Conservation (phyloP, 108 stramenopile genomes). For the Nitzschia sp. region DNA sequence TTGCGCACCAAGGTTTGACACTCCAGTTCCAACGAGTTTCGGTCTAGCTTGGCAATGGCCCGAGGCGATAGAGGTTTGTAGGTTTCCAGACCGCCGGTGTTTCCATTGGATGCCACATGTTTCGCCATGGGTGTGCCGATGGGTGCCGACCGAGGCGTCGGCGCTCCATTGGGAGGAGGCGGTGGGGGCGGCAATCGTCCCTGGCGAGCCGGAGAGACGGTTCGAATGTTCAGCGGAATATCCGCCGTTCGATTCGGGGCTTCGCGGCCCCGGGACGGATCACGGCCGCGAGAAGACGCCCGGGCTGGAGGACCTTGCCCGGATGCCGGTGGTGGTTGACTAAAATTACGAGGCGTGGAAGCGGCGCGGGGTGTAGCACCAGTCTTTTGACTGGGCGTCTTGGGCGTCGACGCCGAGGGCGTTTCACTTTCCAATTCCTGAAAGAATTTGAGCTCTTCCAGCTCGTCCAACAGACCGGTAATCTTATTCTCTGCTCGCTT, state of each 20-base stretch:
- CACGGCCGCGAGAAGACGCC: background rate
- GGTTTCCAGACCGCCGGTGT: conserved; percentile 24
- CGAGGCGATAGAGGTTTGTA: conserved; percentile 47
- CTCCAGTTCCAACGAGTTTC: conserved; percentile 53
- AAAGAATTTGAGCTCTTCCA: conserved; percentile 57
- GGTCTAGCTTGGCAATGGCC: conserved; percentile 42
- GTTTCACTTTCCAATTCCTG: conserved; percentile 47
- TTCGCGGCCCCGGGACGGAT: background rate
- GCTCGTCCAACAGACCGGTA: conserved; percentile 37
- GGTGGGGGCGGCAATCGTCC: conserved; percentile 28
- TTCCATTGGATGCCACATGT: background rate
- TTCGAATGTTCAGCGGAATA: conserved; percentile 30
- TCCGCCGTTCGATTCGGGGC: conserved; percentile 14
- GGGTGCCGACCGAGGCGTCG: background rate
- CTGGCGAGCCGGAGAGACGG: conserved; percentile 28
- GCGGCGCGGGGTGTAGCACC: conserved; percentile 2
- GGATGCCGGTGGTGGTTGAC: background rate
- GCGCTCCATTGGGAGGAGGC: background rate
- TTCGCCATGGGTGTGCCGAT: background rate
- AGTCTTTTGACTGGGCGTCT: conserved; percentile 10
- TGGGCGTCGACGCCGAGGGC: conserved; percentile 21
- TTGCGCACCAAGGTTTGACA: conserved; percentile 48
- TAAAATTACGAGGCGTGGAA: background rate
- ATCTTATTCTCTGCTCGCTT: conserved; percentile 46
- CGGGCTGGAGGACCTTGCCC: background rate